phyloP scores from a whole-genome alignment of 164 flowering plant species.

The Chimonanthus salicifolius region DNA sequence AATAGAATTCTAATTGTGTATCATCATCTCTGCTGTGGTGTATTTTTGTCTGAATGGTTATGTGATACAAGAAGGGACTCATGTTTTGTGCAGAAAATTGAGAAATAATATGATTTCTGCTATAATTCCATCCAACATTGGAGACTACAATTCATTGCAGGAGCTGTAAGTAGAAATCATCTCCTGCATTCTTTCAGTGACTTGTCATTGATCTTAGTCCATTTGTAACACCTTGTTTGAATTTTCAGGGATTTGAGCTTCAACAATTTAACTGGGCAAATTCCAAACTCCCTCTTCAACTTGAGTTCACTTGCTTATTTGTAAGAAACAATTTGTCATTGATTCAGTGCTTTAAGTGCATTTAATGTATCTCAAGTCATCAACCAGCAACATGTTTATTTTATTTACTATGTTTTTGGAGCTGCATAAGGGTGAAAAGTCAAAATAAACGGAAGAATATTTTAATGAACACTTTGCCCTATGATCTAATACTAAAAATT shows the following conservation, averaged over 20 bases:
- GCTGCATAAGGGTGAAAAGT: too few relatives aligned
- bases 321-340: not conserved
- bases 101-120: slow-evolving; percentile 57
- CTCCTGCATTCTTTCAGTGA: too few relatives aligned
- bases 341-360: too few relatives aligned
- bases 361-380: not conserved
- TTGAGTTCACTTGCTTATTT: slow-evolving; percentile 4
- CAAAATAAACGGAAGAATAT: too few relatives aligned
- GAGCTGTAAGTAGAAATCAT: slow-evolving; percentile 40
- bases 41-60: not conserved
- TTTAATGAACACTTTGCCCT: too few relatives aligned
- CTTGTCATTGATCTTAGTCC: not conserved
- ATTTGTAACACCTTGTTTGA: not conserved
- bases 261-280: slow-evolving; percentile 11
- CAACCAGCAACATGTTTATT: not conserved
- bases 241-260: slow-evolving; percentile 15
- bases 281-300: slow-evolving; percentile 5
- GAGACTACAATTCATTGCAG: slow-evolving; percentile 32
- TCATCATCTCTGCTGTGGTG: not conserved
- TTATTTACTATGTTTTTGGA: too few relatives aligned
- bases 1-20: not conserved
- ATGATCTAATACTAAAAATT: too few relatives aligned
- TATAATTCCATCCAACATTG: slow-evolving; percentile 52
- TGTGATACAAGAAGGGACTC: not conserved
- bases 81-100: slow-evolving; percentile 37